A percentile compares a stretch with the other conserved stretches of the same genome.
Conservation (phyloP, 1,284 basidiomycete species). For the Microbotryum saponariae region DNA sequence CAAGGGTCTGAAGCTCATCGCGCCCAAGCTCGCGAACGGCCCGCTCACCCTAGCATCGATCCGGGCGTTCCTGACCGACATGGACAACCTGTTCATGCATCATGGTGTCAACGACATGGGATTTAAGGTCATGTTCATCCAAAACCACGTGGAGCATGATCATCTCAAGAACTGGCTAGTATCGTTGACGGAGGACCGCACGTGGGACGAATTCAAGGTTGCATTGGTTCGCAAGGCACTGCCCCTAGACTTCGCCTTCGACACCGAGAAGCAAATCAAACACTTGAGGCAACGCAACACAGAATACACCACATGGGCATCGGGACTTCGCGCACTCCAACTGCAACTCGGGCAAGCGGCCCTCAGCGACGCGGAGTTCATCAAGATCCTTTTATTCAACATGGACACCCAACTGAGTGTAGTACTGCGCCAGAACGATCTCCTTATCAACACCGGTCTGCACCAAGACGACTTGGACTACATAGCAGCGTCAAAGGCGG, state of each 20-base stretch:
- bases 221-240: slow-evolving; percentile 1
- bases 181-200: neutral
- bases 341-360: neutral
- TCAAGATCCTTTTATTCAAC: slow-evolving; percentile 5
- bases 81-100: too few relatives aligned
- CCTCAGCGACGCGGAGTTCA: neutral
- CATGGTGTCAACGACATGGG: too few relatives aligned
- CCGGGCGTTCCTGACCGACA: too few relatives aligned
- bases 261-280: neutral
- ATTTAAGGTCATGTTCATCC: too few relatives aligned
- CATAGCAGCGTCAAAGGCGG: neutral
- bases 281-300: neutral
- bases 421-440: neutral
- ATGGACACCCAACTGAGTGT: slow-evolving; percentile 5
- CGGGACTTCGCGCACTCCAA: neutral
- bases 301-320: neutral
- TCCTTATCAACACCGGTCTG: neutral
- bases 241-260: slow-evolving; percentile 5
- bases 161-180: slow-evolving; percentile 1
- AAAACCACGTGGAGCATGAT: neutral
- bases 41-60: too few relatives aligned
- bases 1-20: too few relatives aligned
- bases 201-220: slow-evolving; percentile 1
- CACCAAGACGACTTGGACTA: slow-evolving; percentile 1
- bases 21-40: too few relatives aligned